A percentile compares a stretch with the other conserved stretches of the same genome.
phyloP scores from a whole-genome alignment of 306 rosid species.

The Lathyrus oleraceus region DNA sequence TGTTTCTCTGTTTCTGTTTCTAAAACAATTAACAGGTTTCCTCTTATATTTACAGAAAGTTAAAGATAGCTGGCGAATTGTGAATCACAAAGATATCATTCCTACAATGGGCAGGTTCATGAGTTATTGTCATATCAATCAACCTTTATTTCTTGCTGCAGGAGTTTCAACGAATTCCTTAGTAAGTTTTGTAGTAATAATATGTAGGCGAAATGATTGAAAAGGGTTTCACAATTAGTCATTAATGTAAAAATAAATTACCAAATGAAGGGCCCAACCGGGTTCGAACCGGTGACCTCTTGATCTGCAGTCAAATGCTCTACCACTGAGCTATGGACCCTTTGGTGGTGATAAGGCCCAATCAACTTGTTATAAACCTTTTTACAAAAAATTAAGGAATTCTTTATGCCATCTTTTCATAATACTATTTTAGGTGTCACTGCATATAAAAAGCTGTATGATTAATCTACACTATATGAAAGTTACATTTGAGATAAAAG shows the following conservation, averaged over 20 bases:
- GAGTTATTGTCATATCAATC: conserved; percentile 97
- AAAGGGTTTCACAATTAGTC: too few relatives aligned
- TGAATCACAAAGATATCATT: conserved; percentile 96
- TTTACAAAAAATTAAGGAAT: neutral
- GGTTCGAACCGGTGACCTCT: conserved; percentile 18
- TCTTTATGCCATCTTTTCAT: neutral
- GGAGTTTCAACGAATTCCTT: conserved; percentile 65
- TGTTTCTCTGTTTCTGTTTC: too few relatives aligned
- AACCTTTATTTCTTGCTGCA: conserved; percentile 82
- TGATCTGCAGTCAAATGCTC: conserved; percentile 26
- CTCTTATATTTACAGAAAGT: conserved; percentile 69
- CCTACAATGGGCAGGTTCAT: conserved; percentile 92
- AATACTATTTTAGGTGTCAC: neutral
- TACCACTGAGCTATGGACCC: conserved; percentile 26
- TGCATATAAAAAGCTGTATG: neutral
- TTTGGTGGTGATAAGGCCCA: too few relatives aligned
- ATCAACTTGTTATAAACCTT: neutral
- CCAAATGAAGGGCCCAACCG: neutral
- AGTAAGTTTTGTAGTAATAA: too few relatives aligned
- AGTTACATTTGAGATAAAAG: conserved; percentile 8
- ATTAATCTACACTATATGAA: neutral
- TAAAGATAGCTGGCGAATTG: conserved; percentile 96
- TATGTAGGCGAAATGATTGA: too few relatives aligned
- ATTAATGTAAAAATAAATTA: too few relatives aligned
- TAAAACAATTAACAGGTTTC: conserved; percentile 27